phyloP scores from a whole-genome alignment of 2,329 filamentous ascomycete genomes.

The Magnaporthiopsis rhizophila region DNA sequence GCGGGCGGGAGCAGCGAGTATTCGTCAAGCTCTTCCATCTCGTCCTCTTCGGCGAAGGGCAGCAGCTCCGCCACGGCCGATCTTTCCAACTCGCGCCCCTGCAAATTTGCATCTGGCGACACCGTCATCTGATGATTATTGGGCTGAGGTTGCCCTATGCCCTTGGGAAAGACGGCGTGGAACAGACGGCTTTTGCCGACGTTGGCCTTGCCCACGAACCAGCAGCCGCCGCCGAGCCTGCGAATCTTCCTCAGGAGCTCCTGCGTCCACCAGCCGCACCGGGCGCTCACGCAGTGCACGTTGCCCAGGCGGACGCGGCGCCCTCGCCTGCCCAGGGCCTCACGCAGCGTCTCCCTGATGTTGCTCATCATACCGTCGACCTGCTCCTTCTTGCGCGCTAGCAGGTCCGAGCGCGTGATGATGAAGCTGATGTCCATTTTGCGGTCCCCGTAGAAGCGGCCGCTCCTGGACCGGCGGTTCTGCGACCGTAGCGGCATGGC shows the following conservation, averaged over 20 bases:
- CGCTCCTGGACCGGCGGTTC: slow-evolving; percentile 67
- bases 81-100: background rate
- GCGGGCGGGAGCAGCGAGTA: slow-evolving; percentile 65
- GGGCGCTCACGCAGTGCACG: slow-evolving; percentile 76
- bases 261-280: slow-evolving; percentile 84
- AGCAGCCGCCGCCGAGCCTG: slow-evolving; percentile 74
- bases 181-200: slow-evolving; percentile 95
- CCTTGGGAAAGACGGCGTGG: slow-evolving; percentile 77
- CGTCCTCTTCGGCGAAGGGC: slow-evolving; percentile 13
- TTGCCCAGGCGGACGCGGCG: slow-evolving; percentile 77
- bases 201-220: slow-evolving; percentile 98
- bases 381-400: slow-evolving; percentile 75
- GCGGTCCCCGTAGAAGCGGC: slow-evolving; percentile 57
- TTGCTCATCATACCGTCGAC: slow-evolving; percentile 85
- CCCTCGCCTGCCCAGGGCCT: slow-evolving; percentile 61
- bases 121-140: slow-evolving; percentile 20
- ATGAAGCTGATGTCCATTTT: slow-evolving; percentile 81
- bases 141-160: slow-evolving; percentile 36
- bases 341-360: slow-evolving; percentile 66
- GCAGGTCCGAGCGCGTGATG: slow-evolving; percentile 78
- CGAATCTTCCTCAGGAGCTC: slow-evolving; percentile 80
- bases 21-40: slow-evolving; percentile 25
- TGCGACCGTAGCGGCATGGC: slow-evolving; percentile 67
- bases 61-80: slow-evolving; percentile 8
- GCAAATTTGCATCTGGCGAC: background rate